A percentile compares a stretch with the other conserved stretches of the same genome.
phyloP scores from a whole-genome alignment of 2,329 filamentous ascomycete genomes.

The Colletotrichum trifolii region DNA sequence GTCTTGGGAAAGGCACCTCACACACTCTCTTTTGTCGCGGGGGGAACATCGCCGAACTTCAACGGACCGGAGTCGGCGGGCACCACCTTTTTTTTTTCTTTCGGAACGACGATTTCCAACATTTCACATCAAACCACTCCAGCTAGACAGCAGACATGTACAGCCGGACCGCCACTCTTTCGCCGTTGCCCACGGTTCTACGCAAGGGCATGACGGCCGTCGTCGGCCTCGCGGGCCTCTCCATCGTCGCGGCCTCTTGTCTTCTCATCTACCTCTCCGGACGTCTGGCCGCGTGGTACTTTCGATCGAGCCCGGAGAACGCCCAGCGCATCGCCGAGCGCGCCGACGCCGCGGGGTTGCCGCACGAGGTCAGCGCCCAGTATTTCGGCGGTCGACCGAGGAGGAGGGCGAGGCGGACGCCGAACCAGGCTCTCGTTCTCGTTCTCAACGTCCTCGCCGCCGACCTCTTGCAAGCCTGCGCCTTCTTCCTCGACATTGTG shows the following conservation, averaged over 20 bases:
- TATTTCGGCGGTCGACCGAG: conserved; percentile 34
- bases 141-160: conserved; percentile 8
- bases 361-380: conserved; percentile 37
- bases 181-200: conserved; percentile 48
- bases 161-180: conserved; percentile 40
- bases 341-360: conserved; percentile 28
- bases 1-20: too few relatives aligned
- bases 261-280: conserved; percentile 49
- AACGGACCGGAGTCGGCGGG: too few relatives aligned
- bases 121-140: neutral
- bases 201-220: conserved; percentile 50
- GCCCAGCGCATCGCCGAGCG: conserved; percentile 34
- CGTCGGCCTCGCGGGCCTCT: conserved; percentile 47
- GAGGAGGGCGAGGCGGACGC: conserved; percentile 30
- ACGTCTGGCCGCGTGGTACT: conserved; percentile 49
- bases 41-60: too few relatives aligned
- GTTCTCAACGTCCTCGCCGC: conserved; percentile 70
- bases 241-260: conserved; percentile 47
- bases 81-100: neutral
- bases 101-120: neutral
- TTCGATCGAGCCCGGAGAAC: conserved; percentile 45
- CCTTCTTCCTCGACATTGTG: conserved; percentile 65
- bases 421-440: conserved; percentile 68
- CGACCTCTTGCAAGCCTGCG: conserved; percentile 66
- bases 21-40: too few relatives aligned